Conservation (phyloP, 345 rosid species). For the Melaleuca alternifolia region DNA sequence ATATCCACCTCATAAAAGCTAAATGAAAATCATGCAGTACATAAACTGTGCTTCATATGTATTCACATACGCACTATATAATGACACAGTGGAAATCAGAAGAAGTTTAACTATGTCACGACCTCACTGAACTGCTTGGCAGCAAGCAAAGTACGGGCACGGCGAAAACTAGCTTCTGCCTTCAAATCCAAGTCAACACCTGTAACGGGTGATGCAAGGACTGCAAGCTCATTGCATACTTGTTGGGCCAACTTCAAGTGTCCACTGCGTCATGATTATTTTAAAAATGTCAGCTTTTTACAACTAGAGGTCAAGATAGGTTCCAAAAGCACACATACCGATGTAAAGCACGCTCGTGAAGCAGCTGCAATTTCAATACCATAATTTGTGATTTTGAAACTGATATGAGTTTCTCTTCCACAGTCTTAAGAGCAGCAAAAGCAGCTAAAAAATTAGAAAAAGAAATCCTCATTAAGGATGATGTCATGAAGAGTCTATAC, state of each 20-base stretch:
- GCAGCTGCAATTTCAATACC: conserved; percentile 79
- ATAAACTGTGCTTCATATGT: not conserved
- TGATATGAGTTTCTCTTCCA: conserved; percentile 68
- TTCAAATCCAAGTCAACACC: conserved; percentile 92
- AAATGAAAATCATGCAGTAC: not conserved
- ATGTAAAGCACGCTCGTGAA: conserved; percentile 86
- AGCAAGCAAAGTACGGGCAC: conserved; percentile 89
- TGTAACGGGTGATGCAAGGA: conserved; percentile 60
- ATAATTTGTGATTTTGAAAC: conserved; percentile 69
- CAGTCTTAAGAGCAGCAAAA: conserved; percentile 74
- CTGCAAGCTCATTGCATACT: conserved; percentile 79
- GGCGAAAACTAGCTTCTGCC: conserved; percentile 83
- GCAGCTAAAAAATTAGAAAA: conserved; percentile 40
- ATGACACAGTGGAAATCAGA: not conserved
- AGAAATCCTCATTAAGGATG: not conserved
- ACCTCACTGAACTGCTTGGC: conserved; percentile 94
- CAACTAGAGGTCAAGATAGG: not conserved
- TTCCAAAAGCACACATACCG: conserved; percentile 29
- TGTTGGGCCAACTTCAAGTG: conserved; percentile 77
- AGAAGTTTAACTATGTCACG: not conserved
- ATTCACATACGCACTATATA: not conserved
- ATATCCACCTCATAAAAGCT: not conserved
- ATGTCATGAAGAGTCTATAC: not conserved
- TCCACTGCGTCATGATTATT: conserved; percentile 38
- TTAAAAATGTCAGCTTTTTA: not conserved